Evolutionary conservation across 768 basidiomycete genomes (phyloP), one percentile per base, ranked within the genome.

Genomic region (Russula compacta): DNA sequence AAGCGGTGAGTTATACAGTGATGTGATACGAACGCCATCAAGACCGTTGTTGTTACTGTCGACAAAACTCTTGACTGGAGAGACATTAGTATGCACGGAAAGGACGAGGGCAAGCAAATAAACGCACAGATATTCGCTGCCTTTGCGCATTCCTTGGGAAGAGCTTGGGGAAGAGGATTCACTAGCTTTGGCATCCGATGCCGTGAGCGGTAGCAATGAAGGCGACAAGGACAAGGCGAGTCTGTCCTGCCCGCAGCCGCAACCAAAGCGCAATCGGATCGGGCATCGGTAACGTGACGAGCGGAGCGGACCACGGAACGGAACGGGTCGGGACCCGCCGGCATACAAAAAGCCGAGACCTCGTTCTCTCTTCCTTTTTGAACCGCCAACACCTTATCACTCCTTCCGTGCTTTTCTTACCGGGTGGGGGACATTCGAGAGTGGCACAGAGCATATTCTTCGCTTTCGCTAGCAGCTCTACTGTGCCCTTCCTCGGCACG

Each of bases 61-160:
- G 36, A 94, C 87, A 68, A 97, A 95, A 19, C 88, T 89, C 64
- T 83, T 78, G 73, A 95, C 90, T 94, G 69, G 9, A 54, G 36
- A 47, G 50, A 39, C 54, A 56, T 65, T 38, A 52, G 36, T n/a
- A n/a, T 47, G 51, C 29, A 33, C 21, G 7, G 33, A 39, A n/a
- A 0, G 19, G 19, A 55, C 15, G 17, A 43, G 55, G 6, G 8
- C 12, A 39, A 46, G 60, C 21, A 19, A 14, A 44, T 8, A 10
- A n/a, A 67, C 86, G 56, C 64, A 90, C 92, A 85, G 61, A 94
- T 97, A 69, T 86, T 91, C 9, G 89, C 83, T 29, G 92, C 92
- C 72, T 95, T 97, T 51, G 76, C 73, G 68, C 91, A 92, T 75
- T 97, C 93, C 58, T 89, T 93, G 12, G 83, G 82, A 40, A 95